A percentile compares a stretch with the other conserved stretches of the same genome.
phyloP scores from a whole-genome alignment of 495 filamentous ascomycete genomes.

The Podospora anserina region DNA sequence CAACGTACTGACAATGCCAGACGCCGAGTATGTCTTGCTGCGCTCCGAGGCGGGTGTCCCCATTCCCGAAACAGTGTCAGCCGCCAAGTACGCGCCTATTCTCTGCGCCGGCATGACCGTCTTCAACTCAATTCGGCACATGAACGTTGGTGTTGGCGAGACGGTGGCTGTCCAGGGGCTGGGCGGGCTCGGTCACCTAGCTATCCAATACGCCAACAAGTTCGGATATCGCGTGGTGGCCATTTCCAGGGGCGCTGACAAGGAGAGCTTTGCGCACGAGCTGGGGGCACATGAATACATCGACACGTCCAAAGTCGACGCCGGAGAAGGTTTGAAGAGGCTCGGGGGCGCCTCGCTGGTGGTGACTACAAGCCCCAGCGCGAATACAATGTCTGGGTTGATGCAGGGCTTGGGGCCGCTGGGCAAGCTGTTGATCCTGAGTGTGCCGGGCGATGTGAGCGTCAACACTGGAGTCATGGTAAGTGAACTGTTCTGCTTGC shows the following conservation, averaged over 20 bases:
- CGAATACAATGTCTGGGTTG: slow-evolving; percentile 51
- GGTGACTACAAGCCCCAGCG: slow-evolving; percentile 61
- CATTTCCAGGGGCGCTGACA: slow-evolving; percentile 53
- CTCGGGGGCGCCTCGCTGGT: slow-evolving; percentile 62
- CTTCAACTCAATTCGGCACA: slow-evolving; percentile 66
- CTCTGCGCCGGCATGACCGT: slow-evolving; percentile 71
- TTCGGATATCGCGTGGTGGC: slow-evolving; percentile 66
- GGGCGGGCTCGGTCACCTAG: slow-evolving; percentile 65
- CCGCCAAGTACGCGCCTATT: slow-evolving; percentile 61
- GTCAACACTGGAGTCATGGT: slow-evolving; percentile 12
- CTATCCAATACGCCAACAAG: slow-evolving; percentile 61
- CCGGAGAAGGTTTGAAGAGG: slow-evolving; percentile 47
- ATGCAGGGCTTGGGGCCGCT: slow-evolving; percentile 52
- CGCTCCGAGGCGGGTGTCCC: slow-evolving; percentile 60
- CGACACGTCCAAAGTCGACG: slow-evolving; percentile 55
- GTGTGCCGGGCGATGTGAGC: slow-evolving; percentile 16
- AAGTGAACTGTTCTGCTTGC: not conserved
- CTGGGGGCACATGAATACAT: slow-evolving; percentile 69
- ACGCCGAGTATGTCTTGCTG: slow-evolving; percentile 63
- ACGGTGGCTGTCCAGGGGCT: slow-evolving; percentile 64
- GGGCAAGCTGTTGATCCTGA: slow-evolving; percentile 52
- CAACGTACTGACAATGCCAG: slow-evolving; percentile 3
- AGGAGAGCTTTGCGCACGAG: slow-evolving; percentile 57
- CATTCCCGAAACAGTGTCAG: slow-evolving; percentile 56
- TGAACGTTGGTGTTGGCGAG: slow-evolving; percentile 55